Evolutionary conservation across 2,329 filamentous ascomycete genomes (phyloP).

Genomic region (Fusarium mangiferae): DNA sequence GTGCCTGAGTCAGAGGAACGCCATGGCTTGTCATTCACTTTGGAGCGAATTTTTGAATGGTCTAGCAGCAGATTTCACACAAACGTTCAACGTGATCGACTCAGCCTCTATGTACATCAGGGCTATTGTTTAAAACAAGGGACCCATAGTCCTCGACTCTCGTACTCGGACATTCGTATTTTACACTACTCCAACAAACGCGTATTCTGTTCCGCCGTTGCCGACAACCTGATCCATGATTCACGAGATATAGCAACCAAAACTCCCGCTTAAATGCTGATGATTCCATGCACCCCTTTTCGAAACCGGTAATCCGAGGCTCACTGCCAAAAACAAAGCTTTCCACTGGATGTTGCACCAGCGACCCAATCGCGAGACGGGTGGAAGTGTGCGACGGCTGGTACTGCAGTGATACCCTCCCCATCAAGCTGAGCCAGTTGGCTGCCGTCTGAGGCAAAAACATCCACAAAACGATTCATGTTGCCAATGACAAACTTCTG

Average conservation of each 20-base stretch:
- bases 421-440: constrained; percentile 90
- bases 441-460: constrained; percentile 83
- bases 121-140: constrained; percentile 1
- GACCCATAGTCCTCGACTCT: neutral
- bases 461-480: constrained; percentile 96
- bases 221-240: constrained; percentile 3
- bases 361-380: constrained; percentile 90
- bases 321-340: constrained; percentile 90
- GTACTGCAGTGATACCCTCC: constrained; percentile 92
- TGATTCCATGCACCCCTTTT: neutral
- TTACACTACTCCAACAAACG: neutral
- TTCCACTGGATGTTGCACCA: constrained; percentile 90
- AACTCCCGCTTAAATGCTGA: constrained; percentile 35
- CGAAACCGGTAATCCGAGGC: neutral
- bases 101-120: constrained; percentile 20
- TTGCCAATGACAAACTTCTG: constrained; percentile 94
- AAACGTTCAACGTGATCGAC: constrained; percentile 18
- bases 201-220: neutral
- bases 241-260: constrained; percentile 13
- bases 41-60: neutral
- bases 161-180: constrained; percentile 10
- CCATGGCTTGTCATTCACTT: neutral
- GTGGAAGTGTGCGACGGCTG: constrained; percentile 91
- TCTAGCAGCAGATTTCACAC: neutral
- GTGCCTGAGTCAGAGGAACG: neutral